Evolutionary conservation across 169 alveolate genomes (phyloP), one percentile per base, ranked within the genome.

Genomic region (Plasmodium reichenowi): DNA sequence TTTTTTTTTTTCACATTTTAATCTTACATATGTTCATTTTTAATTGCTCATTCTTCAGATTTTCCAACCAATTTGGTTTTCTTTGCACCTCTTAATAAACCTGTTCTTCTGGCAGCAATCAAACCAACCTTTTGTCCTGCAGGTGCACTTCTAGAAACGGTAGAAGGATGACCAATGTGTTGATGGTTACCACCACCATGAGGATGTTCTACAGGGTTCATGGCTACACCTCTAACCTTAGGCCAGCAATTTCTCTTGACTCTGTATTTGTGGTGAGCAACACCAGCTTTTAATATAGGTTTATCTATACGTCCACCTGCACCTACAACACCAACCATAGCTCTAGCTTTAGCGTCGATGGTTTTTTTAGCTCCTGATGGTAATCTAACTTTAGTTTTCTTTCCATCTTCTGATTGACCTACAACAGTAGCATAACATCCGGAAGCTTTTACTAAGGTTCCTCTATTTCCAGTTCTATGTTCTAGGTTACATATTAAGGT

Each of bases 161-260:
- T 99, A 68, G 99, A 96, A 68, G 99, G 99, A 88, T 98, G 99
- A 86, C 99, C 99, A 73, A 99, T 98, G 95, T 99, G 99, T 96
- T 98, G 99, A 72, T 95, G 97, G 96, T 98, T 98, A 96, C 99
- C 99, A 94, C 99, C 99, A 89, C 99, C 99, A 94, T 98, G 99
- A 22, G 99, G 99, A 94, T 99, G 99, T 91, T 99, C 99, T 52
- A 98, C 99, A 60, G 99, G 99, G 98, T 99, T 99, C 99, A 99
- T 99, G 63, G 99, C 99, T 38, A 98, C 99, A 96, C 99, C 99
- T 93, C 99, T 97, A 89, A 98, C 99, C 93, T 95, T 98, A 43
- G 99, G 99, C 99, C 99, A 99, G 98, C 98, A 96, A 94, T 98
- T 98, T 89, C 99, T 95, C 97, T 98, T 98, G 64, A 98, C 99